Base-by-base conservation (phyloP, 73 alveolate genomes). In the Paramecium sexaurelia region DNA sequence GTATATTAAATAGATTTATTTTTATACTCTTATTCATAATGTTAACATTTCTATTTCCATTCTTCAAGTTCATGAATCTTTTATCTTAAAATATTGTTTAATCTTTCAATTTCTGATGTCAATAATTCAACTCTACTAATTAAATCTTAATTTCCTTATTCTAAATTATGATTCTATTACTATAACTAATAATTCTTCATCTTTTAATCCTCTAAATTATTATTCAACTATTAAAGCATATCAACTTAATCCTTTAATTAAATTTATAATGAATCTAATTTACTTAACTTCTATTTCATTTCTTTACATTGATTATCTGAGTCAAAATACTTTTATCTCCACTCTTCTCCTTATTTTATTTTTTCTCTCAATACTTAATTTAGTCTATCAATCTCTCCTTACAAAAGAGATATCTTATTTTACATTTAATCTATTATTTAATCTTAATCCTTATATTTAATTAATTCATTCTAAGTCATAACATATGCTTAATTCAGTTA, bases 371-470 rank as follows among this genome's bases (percentile, higher is more conserved):
- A 71, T 33, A 71, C 86, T 71, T 71, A 36, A 33, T 71, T 71
- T 2, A 71, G 13, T 35, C 86, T 71, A 35, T 71, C 86, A 5
- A 71, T 71, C 19, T 71, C 86, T 0, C 86, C 56, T 36, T 32
- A 35, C 66, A 71, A 45, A 0, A 78, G 32, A n/a, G 27, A 5
- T 20, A 39, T 45, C 20, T 78, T 78, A 7, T 78, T 78, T 78
- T 78, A 33, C 40, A 78, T 32, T 33, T 78, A 78, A 29, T 78
- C 75, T 24, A 78, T 78, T 3, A 78, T 78, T 45, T 78, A 39
- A 10, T 78, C 90, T 78, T 78, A 45, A 41, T 78, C 90, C 73
- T 78, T 39, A 78, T 78, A 78, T 43, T 45, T 78, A 17, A 39
- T 22, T 41, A 78, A 45, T 78, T 78, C 90, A 78, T 78, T 78